phyloP scores from a whole-genome alignment of 2,329 filamentous ascomycete species.

The Phialophora expanda region DNA sequence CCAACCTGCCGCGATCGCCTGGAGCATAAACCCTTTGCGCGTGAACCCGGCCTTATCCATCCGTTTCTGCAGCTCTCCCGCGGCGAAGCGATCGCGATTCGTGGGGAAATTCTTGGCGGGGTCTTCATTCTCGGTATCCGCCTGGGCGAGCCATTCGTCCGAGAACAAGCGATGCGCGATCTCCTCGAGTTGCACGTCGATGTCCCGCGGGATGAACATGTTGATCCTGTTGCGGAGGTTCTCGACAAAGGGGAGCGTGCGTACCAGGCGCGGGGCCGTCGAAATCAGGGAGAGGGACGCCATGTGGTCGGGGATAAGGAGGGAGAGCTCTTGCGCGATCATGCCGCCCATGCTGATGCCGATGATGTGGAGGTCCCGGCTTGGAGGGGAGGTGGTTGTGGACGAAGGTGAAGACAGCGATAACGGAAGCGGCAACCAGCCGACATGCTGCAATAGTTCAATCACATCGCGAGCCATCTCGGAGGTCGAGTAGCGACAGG shows the following conservation, averaged over 20 bases:
- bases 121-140: conserved; percentile 41
- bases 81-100: conserved; percentile 82
- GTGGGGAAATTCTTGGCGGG: conserved; percentile 62
- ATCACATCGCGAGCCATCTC: conserved; percentile 82
- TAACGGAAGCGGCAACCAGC: conserved; percentile 61
- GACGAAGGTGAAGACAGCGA: conserved; percentile 29
- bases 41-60: conserved; percentile 65
- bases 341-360: conserved; percentile 89
- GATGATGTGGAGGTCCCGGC: conserved; percentile 67
- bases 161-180: conserved; percentile 71
- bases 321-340: conserved; percentile 80
- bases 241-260: conserved; percentile 63
- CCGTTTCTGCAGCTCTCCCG: conserved; percentile 77
- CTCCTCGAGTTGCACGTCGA: conserved; percentile 69
- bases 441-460: conserved; percentile 71
- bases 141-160: conserved; percentile 55
- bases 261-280: conserved; percentile 66
- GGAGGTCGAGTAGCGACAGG: conserved; percentile 77
- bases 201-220: conserved; percentile 69
- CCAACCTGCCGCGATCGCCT: conserved; percentile 78
- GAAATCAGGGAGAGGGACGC: conserved; percentile 63
- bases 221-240: conserved; percentile 66
- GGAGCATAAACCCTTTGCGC: conserved; percentile 71
- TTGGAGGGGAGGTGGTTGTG: conserved; percentile 35
- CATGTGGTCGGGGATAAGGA: conserved; percentile 40